Conservation (phyloP, 2,329 filamentous ascomycete genomes). For the Venturia oleaginea region DNA sequence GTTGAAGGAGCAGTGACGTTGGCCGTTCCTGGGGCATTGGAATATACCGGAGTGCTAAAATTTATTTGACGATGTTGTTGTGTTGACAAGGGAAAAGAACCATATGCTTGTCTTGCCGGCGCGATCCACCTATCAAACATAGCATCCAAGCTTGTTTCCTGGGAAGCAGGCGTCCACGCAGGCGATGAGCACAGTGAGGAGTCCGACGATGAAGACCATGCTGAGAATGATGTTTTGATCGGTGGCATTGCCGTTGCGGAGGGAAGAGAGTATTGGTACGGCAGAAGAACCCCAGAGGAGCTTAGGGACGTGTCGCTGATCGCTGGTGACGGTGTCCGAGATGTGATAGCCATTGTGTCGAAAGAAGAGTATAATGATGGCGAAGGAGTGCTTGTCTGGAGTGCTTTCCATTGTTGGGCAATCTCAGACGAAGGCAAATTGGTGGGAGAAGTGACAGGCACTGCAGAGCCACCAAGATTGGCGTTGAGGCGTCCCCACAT, state of each 20-base stretch:
- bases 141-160: neutral
- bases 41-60: neutral
- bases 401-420: neutral
- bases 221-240: neutral
- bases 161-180: neutral
- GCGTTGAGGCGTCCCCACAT: neutral
- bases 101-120: neutral
- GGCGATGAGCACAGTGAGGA: neutral
- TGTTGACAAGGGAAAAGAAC: neutral
- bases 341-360: neutral
- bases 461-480: neutral
- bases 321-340: neutral
- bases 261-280: neutral
- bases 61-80: neutral
- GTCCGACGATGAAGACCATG: neutral
- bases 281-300: neutral
- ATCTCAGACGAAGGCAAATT: neutral
- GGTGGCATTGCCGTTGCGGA: neutral
- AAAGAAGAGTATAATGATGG: neutral
- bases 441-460: neutral
- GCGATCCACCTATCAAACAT: neutral
- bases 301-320: neutral
- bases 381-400: neutral
- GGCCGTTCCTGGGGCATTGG: neutral
- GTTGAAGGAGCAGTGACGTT: neutral